Evolutionary conservation across 176 grass and related monocot species (phyloP).

Genomic region (Pharus latifolius): DNA sequence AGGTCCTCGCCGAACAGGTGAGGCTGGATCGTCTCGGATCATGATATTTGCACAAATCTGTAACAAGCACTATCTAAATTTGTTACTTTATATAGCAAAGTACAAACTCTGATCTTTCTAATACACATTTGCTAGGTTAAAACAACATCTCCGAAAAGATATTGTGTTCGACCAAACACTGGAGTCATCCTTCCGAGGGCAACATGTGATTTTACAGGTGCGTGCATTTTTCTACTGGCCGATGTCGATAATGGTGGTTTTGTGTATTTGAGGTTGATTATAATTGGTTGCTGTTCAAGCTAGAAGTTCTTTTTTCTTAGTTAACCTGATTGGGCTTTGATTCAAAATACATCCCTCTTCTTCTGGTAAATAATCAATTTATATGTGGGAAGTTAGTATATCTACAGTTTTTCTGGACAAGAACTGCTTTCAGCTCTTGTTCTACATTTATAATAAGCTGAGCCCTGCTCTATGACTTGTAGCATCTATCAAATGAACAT

Average conservation of each 20-base stretch:
- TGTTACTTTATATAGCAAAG: no score
- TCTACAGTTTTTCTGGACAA: not conserved
- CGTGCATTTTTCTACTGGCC: not conserved
- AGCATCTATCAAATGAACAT: not conserved
- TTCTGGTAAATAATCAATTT: not conserved
- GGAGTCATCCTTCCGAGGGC: slow-evolving; percentile 69
- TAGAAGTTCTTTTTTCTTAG: not conserved
- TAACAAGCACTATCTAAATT: no score
- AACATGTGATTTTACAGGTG: slow-evolving; percentile 59
- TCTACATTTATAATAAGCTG: not conserved
- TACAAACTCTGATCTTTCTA: not conserved
- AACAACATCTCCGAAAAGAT: slow-evolving; percentile 79
- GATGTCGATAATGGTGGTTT: slow-evolving; percentile 7
- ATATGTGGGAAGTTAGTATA: not conserved
- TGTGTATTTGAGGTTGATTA: not conserved
- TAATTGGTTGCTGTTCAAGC: not conserved
- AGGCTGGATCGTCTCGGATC: no score
- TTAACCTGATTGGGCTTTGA: not conserved
- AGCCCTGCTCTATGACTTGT: not conserved
- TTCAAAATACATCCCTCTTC: not conserved
- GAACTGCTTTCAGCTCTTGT: not conserved
- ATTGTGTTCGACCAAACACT: slow-evolving; percentile 76
- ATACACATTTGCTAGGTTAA: slow-evolving; percentile 46
- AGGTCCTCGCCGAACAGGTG: no score
- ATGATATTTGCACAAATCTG: no score